Conservation (phyloP, 139 green algal genomes). For the Spirogloea muscicola region DNA sequence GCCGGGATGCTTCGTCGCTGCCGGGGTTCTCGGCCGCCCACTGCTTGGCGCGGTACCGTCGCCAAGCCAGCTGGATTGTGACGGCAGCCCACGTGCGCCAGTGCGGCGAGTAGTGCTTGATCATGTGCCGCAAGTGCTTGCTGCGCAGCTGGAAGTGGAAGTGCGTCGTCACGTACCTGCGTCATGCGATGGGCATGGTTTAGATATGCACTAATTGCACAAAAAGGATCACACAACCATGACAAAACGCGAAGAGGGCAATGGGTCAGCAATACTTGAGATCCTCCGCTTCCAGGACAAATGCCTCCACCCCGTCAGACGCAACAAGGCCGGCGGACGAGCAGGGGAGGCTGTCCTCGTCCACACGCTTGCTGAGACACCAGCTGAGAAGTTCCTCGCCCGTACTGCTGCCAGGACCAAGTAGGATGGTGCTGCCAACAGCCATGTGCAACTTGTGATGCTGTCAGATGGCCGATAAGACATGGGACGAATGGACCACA, state of each 20-base stretch:
- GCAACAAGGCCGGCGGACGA: constrained; percentile 3
- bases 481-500: too few species aligned
- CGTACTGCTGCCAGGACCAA: constrained; percentile 2
- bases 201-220: not conserved
- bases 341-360: not conserved
- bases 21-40: too few species aligned
- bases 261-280: constrained; percentile 20
- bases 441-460: too few species aligned
- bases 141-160: constrained; percentile 19
- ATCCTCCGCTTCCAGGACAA: constrained; percentile 14
- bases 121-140: constrained; percentile 13
- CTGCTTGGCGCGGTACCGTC: not conserved
- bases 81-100: constrained; percentile 28
- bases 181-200: not conserved
- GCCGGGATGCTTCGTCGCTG: too few species aligned
- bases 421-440: too few species aligned
- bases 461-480: too few species aligned
- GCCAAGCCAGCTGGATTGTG: constrained; percentile 26
- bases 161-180: not conserved
- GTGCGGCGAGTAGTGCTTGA: constrained; percentile 20
- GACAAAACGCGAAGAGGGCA: too few species aligned
- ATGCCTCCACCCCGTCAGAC: constrained; percentile 1
- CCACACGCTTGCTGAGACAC: not conserved
- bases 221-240: too few species aligned
- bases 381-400: constrained; percentile 28